Evolutionary conservation across 768 basidiomycete genomes (phyloP), one percentile per base, ranked within the genome.

Genomic region (Boletus rubropictus): DNA sequence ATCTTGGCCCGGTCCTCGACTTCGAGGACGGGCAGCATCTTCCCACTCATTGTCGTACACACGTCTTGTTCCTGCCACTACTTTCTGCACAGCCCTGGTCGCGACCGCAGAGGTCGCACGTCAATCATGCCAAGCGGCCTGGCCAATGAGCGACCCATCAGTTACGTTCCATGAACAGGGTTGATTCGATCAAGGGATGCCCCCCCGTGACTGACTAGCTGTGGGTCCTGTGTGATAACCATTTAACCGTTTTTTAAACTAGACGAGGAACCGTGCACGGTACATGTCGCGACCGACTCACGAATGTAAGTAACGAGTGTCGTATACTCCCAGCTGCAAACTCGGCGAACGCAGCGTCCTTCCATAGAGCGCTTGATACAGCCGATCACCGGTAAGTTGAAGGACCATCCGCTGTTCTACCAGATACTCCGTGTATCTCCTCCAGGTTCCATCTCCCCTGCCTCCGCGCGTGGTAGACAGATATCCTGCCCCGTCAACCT

Each of bases 361-460:
- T 6, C 64, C 65, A 25, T 65, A 57, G 25, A 68, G 37, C 4
- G 57, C 73, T 32, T 63, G 64, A 31, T 67, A 64, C 48, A 81
- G 62, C 46, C 67, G 61, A 7, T 72, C 63, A 57, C 55, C 80
- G 66, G 39, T 53, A 25, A 84, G 66, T 33, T 61, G 68, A 25
- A 82, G 57, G 15, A 86, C 82, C 59, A 82, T 61, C 28, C 71
- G 75, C 12, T 70, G 65, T 24, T 77, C 73, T 11, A 65, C 60
- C 58, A 86, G 55, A 62, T 74, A 86, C 43, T 78, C 63, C 20
- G 76, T 75, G 58, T 82, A 86, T 50, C 82, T 69, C 51, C 68
- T 69, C 85, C 84, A 86, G 18, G 78, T 76, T 35, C 69, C 79
- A 9, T 62, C 69, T 5, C 78, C 79, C 55, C 68, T 74, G 8